Conservation (phyloP, 2,329 filamentous ascomycete species). For the Fusarium tuaranense region DNA sequence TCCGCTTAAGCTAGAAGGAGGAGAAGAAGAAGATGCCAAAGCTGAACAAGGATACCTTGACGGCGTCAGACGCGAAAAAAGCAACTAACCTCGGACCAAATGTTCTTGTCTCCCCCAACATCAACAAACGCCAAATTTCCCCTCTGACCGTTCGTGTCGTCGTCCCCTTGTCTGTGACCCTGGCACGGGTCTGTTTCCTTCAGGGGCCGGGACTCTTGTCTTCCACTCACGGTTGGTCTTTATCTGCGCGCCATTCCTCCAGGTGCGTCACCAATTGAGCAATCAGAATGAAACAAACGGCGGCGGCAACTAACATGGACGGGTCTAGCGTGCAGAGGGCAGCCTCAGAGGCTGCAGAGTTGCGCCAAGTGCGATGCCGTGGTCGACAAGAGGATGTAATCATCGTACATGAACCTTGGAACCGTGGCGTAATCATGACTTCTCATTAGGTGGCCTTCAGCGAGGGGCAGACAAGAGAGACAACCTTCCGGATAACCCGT, state of each 20-base stretch:
- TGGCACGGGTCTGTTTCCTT: slow-evolving; percentile 21
- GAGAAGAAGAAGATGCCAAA: background rate
- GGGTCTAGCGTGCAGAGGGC: slow-evolving; percentile 6
- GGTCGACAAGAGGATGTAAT: background rate
- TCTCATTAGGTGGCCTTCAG: slow-evolving; percentile 7
- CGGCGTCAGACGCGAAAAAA: slow-evolving; percentile 17
- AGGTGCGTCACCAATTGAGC: slow-evolving; percentile 32
- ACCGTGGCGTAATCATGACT: slow-evolving; percentile 32
- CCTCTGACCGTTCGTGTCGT: slow-evolving; percentile 1
- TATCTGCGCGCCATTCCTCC: slow-evolving; percentile 37
- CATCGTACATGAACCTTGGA: slow-evolving; percentile 34
- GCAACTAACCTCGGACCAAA: slow-evolving; percentile 10
- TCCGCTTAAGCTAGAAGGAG: background rate
- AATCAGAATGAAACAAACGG: slow-evolving; percentile 42
- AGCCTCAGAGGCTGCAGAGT: slow-evolving; percentile 1
- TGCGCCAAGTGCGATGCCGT: background rate
- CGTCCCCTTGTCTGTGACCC: slow-evolving; percentile 17
- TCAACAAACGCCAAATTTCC: slow-evolving; percentile 2
- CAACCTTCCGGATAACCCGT: background rate
- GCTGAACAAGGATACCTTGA: background rate
- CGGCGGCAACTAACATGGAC: slow-evolving; percentile 33
- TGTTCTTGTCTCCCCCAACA: slow-evolving; percentile 18
- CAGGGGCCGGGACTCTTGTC: slow-evolving; percentile 26
- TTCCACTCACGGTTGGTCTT: slow-evolving; percentile 27
- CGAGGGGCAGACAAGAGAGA: background rate